Base-by-base conservation (phyloP, 1,284 basidiomycete species). In the Amylostereum areolatum region DNA sequence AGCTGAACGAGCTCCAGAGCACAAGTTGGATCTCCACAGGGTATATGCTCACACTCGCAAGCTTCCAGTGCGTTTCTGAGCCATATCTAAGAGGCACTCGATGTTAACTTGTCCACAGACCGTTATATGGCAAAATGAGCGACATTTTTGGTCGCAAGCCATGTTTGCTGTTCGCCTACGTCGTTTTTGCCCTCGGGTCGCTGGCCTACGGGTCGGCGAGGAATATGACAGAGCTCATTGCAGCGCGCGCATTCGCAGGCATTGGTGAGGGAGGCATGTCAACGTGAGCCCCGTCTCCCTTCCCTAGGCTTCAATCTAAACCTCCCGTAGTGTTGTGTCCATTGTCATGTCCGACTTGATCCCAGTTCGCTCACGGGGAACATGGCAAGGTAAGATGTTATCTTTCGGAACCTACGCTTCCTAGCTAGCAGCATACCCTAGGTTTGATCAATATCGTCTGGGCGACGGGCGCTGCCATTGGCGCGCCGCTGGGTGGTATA, bases 101-200 rank as follows among this genome's bases (percentile, higher is more conserved):
- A 6, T 53, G 39, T 48, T 42, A 30, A 47, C 34, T 10, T 28
- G 9, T 7, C 44, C 2, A 37, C 9, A 82, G 80, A 55, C 80
- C 81, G 9, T 59, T 85, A 2, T 83, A 80, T 52, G 81, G 81
- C 10, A 83, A 83, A 61, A 63, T 82, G 18, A 82, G 80, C 57
- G 81, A 85, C 55, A 83, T 83, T 1, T 83, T 82, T 52, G 82
- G 81, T 2, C 70, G 81, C 3, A 83, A n/a, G n/a, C n/a, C n/a
- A n/a, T n/a, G n/a, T 52, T 63, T 85, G 3, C 59, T 83, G 0
- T 75, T 78, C 50, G 74, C 80, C 0, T 81, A 82, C 55, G 54
- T 63, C 12, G 60, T 81, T 9, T 83, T 83, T 54, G 76, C 72
- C 0, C 43, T 81, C 1, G 82, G 81, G 5, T 75, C 67, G 45